Base-by-base conservation (phyloP, 1,284 basidiomycete species). In the Paramarasmius palmivorus region DNA sequence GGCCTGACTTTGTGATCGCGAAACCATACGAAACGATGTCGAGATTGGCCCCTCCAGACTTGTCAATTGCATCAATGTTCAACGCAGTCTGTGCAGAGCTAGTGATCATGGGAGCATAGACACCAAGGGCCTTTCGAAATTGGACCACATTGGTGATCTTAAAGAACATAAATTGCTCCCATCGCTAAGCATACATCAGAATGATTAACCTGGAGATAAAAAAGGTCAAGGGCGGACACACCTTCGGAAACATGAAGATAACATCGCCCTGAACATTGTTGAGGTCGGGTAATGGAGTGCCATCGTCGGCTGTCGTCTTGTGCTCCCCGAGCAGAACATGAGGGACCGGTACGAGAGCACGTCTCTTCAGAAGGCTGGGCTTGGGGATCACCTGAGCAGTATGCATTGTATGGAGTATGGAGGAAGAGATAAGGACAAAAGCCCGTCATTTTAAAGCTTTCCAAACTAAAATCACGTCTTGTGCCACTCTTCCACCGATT, bases 1-100 rank as follows among this genome's bases (percentile, higher is more conserved):
- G 35, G 4, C 63, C 55, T 40, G 53, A 23, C 20, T 49, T 41
- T 38, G 45, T 60, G 46, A 64, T 61, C 20, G 61, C 58, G n/a
- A 61, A 57, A 46, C 59, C 54, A 12, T 40, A 56, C 17, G 37
- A 40, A 15, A 55, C 35, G 32, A 59, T 44, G 15, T 47, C 32
- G 17, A 55, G 20, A 15, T 25, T 5, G 7, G 40, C 20, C 17
- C 46, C 41, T 37, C 12, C 17, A 12, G 46, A 45, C 20, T 42
- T 22, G 25, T 42, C n/a, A 14, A 42, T 42, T 22, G 17, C 20
- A 25, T 42, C 20, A 5, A 42, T 14, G 25, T 46, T 25, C 29
- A 26, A 26, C 44, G 14, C 44, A 32, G 44, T 46, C 25, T 42
- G 41, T 22, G 41, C 12, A 42, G 41, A 42, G 41, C 41, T 42